A percentile compares a stretch with the other conserved stretches of the same genome.
Conservation (phyloP, 2,329 filamentous ascomycete genomes). For the Fonsecaea pedrosoi region DNA sequence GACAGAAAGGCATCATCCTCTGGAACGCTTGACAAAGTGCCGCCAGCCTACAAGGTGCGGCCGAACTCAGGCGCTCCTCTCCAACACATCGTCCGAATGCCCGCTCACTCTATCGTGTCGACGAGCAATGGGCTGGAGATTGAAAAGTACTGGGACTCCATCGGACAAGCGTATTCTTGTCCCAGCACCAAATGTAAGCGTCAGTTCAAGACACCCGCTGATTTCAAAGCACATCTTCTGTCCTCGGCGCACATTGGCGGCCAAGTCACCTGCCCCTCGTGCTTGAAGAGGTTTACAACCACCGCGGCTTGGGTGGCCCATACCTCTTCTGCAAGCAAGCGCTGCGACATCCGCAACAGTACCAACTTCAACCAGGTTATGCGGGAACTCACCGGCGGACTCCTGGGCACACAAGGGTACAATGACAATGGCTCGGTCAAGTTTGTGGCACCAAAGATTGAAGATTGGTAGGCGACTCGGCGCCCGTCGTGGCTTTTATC, state of each 20-base stretch:
- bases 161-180: conserved; percentile 45
- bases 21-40: conserved; percentile 9
- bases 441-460: conserved; percentile 40
- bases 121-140: conserved; percentile 38
- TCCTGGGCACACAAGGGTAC: conserved; percentile 46
- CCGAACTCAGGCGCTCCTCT: conserved; percentile 2
- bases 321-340: conserved; percentile 47
- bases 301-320: conserved; percentile 50
- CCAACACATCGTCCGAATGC: conserved; percentile 26
- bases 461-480: background rate
- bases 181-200: conserved; percentile 42
- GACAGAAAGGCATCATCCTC: conserved; percentile 23
- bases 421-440: conserved; percentile 46
- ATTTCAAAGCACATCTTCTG: conserved; percentile 47
- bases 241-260: conserved; percentile 40
- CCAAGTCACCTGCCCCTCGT: conserved; percentile 49
- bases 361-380: conserved; percentile 46
- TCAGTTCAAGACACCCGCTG: conserved; percentile 39
- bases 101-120: conserved; percentile 28
- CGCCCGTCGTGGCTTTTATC: background rate
- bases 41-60: conserved; percentile 8
- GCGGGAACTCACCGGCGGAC: conserved; percentile 48
- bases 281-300: conserved; percentile 48
- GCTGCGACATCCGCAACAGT: conserved; percentile 46
- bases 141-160: conserved; percentile 44